Evolutionary conservation across 768 basidiomycete species (phyloP), one percentile per base, ranked within the genome.

Genomic region (Tricholoma hemisulphureum): DNA sequence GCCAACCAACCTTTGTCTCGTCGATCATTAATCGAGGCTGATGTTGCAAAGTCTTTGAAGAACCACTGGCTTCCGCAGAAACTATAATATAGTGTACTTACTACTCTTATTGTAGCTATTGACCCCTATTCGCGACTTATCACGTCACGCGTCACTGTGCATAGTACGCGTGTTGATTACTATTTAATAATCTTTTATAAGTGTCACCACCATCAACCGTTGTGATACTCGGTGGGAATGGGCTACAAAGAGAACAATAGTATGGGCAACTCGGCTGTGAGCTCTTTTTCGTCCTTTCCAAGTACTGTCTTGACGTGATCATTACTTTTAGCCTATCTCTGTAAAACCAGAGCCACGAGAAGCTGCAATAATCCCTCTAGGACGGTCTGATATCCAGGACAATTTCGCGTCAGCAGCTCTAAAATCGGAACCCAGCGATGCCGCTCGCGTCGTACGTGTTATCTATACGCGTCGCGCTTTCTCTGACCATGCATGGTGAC

Each of bases 61-160:
- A 78, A 75, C 24, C 88, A 91, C 65, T 91, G 89, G 89, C 72
- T 77, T 23, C 89, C 86, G 0, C 82, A 86, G 55, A 80, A 74
- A 58, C 71, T 83, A 39, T 88, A 71, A 66, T 23, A 8, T n/a
- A n/a, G 6, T 6, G 6, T 43, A 43, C 16, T 16, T 16, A 43
- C 31, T 31, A 31, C 10, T 31, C 6, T 31, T 31, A 31, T 5
- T 31, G 10, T 10, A 31, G 6, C 29, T 31, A 31, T 31, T 6
- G 10, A 6, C 10, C 5, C 29, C 5, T 31, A 10, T 5, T 6
- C 29, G 29, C 29, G 29, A 31, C 29, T 37, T 37, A 18, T 39
- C 41, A 23, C 41, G 21, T 20, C 20, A 41, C 9, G 39, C 6
- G 16, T 23, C 29, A 31, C 29, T n/a, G n/a, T n/a, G n/a, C n/a